Evolutionary conservation across 306 rosid species (phyloP).

Genomic region (Cucurbita maxima): DNA sequence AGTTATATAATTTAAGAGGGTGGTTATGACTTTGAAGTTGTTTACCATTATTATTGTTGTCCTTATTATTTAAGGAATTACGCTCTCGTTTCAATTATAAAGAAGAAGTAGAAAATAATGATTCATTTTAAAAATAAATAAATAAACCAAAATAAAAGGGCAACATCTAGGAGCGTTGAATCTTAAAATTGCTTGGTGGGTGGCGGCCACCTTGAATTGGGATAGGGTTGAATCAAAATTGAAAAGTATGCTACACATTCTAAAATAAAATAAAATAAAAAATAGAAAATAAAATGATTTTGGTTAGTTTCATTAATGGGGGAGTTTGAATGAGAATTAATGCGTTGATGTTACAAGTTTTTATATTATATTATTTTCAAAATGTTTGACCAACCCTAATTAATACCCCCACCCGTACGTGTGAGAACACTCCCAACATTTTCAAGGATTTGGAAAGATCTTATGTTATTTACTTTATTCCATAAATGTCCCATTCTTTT

Average conservation of each 20-base stretch:
- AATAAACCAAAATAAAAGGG: neutral
- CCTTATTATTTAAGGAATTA: no score
- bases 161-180: neutral
- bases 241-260: neutral
- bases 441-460: neutral
- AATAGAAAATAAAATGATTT: neutral
- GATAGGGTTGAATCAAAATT: neutral
- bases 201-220: neutral
- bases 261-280: neutral
- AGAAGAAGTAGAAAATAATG: no score
- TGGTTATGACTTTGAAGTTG: no score
- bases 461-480: neutral
- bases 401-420: constrained; percentile 2
- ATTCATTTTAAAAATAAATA: no score
- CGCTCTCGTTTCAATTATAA: no score
- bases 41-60: no score
- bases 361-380: neutral
- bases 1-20: neutral
- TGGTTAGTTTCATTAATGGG: constrained; percentile 4
- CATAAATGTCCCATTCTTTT: neutral
- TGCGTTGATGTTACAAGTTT: neutral
- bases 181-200: neutral
- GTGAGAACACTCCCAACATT: neutral
- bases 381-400: constrained; percentile 6
- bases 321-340: neutral